A percentile compares a stretch with the other conserved stretches of the same genome.
phyloP scores from a whole-genome alignment of 768 basidiomycete species.

The Hirschioporus abietinus region DNA sequence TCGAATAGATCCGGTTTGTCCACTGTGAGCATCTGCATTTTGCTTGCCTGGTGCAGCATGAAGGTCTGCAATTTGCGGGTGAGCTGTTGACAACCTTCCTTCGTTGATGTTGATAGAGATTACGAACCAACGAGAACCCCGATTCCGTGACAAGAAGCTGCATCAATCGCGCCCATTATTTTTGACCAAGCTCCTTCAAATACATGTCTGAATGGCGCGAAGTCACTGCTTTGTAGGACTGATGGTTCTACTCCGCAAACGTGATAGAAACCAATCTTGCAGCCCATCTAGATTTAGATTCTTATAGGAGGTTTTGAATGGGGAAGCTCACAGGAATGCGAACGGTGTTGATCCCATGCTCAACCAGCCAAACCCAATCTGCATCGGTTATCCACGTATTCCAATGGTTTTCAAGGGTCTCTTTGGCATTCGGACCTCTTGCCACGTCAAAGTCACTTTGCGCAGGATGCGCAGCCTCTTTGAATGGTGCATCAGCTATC shows the following conservation, averaged over 20 bases:
- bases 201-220: conserved; percentile 41
- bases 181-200: conserved; percentile 66
- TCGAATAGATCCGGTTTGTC: conserved; percentile 44
- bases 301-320: not conserved
- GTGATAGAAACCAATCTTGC: conserved; percentile 71
- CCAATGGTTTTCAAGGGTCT: conserved; percentile 41
- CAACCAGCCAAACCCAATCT: conserved; percentile 52
- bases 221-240: conserved; percentile 62
- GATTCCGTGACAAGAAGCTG: conserved; percentile 51
- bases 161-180: conserved; percentile 53
- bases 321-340: conserved; percentile 47
- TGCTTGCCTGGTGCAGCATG: conserved; percentile 76
- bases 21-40: conserved; percentile 62
- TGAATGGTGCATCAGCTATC: conserved; percentile 61
- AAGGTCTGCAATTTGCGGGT: conserved; percentile 41
- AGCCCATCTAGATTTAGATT: not conserved
- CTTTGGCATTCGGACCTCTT: conserved; percentile 40
- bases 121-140: conserved; percentile 66
- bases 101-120: conserved; percentile 1
- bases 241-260: conserved; percentile 53
- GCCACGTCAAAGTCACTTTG: conserved; percentile 73
- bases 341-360: conserved; percentile 53
- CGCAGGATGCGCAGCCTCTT: conserved; percentile 42
- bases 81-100: conserved; percentile 9
- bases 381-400: conserved; percentile 47